Base-by-base conservation (phyloP, 208 protist genomes). In the Blastocrithidia nonstop region DNA sequence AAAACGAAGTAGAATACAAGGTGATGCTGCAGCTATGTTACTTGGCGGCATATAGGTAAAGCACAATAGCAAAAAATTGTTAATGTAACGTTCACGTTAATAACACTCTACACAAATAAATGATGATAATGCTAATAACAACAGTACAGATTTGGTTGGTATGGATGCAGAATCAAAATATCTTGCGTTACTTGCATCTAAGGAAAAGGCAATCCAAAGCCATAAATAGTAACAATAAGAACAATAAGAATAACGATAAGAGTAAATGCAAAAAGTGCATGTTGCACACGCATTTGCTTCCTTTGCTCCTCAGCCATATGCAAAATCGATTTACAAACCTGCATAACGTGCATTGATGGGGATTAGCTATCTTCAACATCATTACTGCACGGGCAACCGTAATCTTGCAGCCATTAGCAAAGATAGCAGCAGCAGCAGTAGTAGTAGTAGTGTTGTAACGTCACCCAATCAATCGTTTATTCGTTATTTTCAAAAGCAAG, bases 401-500 rank as follows among this genome's bases (percentile, higher is more conserved):
- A n/a, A n/a, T n/a, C n/a, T n/a, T n/a, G n/a, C n/a, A n/a, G n/a
- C n/a, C n/a, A n/a, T n/a, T n/a, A n/a, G n/a, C n/a, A n/a, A n/a
- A n/a, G n/a, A n/a, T n/a, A n/a, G n/a, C n/a, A n/a, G n/a, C n/a
- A n/a, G n/a, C n/a, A n/a, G n/a, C n/a, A n/a, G n/a, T n/a, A n/a
- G 29, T n/a, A 35, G 11, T 35, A 11, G 29, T n/a, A 11, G 29
- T n/a, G 11, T n/a, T 35, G 29, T 35, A n/a, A n/a, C 70, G n/a
- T 53, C 62, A 6, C 82, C 82, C 15, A 87, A 79, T 45, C 41
- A 59, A 1, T 83, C 82, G 33, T 88, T 91, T 44, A 57, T 60
- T 23, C 82, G 82, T 24, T 91, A 86, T 57, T 85, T 88, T 42
- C 26, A 82, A 9, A 62, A 54, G 35, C 82, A 91, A 41, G 59